These are phyloP conservation scores for Lactifluus pinguis DNA, from an alignment of 768 basidiomycete species.

Conservation along the genomic window DNA sequence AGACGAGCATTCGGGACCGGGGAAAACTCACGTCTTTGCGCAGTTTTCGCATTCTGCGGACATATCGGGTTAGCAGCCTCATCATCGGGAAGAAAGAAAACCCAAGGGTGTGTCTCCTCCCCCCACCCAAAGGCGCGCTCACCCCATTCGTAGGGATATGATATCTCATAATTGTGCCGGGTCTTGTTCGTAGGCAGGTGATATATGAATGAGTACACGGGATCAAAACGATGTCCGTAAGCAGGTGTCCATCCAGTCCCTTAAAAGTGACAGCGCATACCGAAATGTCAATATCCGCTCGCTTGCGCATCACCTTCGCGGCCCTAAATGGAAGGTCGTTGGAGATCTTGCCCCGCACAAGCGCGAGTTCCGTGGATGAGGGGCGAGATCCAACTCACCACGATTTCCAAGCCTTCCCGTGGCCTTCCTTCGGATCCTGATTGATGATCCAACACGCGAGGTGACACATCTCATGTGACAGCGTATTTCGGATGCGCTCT, in stretches of 20 bases:
- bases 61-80: slow-evolving; percentile 10
- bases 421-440: slow-evolving; percentile 56
- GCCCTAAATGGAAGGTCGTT: slow-evolving; percentile 40
- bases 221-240: not conserved
- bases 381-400: slow-evolving; percentile 39
- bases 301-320: slow-evolving; percentile 52
- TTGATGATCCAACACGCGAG: slow-evolving; percentile 81
- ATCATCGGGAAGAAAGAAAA: not conserved
- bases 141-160: slow-evolving; percentile 69
- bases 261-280: slow-evolving; percentile 27
- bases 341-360: not conserved
- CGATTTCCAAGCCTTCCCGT: slow-evolving; percentile 61
- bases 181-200: slow-evolving; percentile 29
- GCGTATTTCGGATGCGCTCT: slow-evolving; percentile 76
- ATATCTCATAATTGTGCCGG: slow-evolving; percentile 67
- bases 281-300: slow-evolving; percentile 64
- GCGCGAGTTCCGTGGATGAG: not conserved
- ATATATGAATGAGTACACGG: not conserved
- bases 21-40: slow-evolving; percentile 42
- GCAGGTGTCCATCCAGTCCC: slow-evolving; percentile 5
- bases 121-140: slow-evolving; percentile 22
- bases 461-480: slow-evolving; percentile 92
- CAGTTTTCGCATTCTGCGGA: slow-evolving; percentile 54
- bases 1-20: not conserved
- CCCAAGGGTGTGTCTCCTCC: not conserved